Evolutionary conservation across 192 early-diverging fungal genomes (phyloP), one percentile per base, ranked within the genome.

Genomic region (Coemansia sp.): DNA sequence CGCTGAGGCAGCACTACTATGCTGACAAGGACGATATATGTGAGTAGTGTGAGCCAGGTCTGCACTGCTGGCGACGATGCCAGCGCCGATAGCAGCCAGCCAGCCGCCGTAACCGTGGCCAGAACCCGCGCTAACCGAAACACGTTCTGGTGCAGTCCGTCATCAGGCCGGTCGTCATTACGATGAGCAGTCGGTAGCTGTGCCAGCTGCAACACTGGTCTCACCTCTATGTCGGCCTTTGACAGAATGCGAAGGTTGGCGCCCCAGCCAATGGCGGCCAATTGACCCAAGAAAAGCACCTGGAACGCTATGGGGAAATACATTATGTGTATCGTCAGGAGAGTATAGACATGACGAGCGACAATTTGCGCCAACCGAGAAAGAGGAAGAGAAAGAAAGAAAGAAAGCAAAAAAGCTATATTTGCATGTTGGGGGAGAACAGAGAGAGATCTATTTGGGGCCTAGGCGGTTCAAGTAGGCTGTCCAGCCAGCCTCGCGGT

Each of bases 401-500:
- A 43, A 63, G 16, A n/a, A 29, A 41, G 24, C 20, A 10, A 20
- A 65, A 49, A 47, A 65, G 38, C 7, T 24, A 37, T 47, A 11
- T 13, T 35, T 35, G 34, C 8, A 35, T 13, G 20, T 49, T 56
- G 18, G 29, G 24, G 12, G 7, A 11, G 1, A 8, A 53, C 27
- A 27, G 34, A 53, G 50, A 53, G 50, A n/a, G 20, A 3, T 56
- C 34, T 39, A 59, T 59, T 59, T 59, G 7, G n/a, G 37, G 58
- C 35, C 58, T 12, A 22, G 44, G 37, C 87, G 73, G 32, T 81
- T 87, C 72, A 93, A 75, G 71, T 99, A 98, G 0, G 97, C 97
- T 38, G 88, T 82, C 97, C 97, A 99, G n/a, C 97, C 97, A 35
- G 95, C 95, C 64, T 93, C 86, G 60, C 88, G 87, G 75, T 98